A percentile compares a stretch with the other conserved stretches of the same genome.
These are phyloP conservation scores for Prunus fruticosa DNA, from an alignment of 306 rosid species.

Conservation along the genomic window DNA sequence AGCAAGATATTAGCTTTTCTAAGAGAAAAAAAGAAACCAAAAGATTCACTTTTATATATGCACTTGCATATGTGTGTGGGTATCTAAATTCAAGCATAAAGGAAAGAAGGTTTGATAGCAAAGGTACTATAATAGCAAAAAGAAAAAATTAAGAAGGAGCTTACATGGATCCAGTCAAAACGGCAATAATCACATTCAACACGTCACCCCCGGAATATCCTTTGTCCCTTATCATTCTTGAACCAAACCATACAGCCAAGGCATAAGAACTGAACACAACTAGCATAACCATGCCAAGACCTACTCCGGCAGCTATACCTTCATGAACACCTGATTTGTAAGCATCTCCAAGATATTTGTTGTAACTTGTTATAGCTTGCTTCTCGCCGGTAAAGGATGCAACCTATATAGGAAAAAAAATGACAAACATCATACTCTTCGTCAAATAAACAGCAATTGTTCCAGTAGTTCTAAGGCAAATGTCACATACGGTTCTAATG, in stretches of 20 bases:
- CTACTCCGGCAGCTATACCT: constrained; percentile 58
- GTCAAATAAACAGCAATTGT: constrained; percentile 6
- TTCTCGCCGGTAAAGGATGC: constrained; percentile 88
- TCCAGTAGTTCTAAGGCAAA: background rate
- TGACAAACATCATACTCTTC: constrained; percentile 8
- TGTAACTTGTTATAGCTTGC: constrained; percentile 57
- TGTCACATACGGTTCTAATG: constrained; percentile 70
- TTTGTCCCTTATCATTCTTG: constrained; percentile 67
- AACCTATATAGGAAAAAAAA: constrained; percentile 41
- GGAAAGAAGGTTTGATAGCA: background rate
- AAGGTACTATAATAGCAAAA: background rate
- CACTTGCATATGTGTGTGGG: background rate
- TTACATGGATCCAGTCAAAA: constrained; percentile 83
- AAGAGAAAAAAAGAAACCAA: background rate
- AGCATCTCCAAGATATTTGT: constrained; percentile 57
- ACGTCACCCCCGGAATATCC: constrained; percentile 80
- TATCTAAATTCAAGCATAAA: background rate
- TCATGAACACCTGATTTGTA: constrained; percentile 73
- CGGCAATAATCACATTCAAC: constrained; percentile 66
- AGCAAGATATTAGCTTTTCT: background rate
- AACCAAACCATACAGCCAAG: constrained; percentile 81
- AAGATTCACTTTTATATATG: background rate
- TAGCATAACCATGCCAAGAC: constrained; percentile 58
- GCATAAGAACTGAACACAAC: constrained; percentile 60
- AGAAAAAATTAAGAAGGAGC: constrained; percentile 10